phyloP scores from a whole-genome alignment of 2,329 filamentous ascomycete genomes.

The Alternaria dauci region DNA sequence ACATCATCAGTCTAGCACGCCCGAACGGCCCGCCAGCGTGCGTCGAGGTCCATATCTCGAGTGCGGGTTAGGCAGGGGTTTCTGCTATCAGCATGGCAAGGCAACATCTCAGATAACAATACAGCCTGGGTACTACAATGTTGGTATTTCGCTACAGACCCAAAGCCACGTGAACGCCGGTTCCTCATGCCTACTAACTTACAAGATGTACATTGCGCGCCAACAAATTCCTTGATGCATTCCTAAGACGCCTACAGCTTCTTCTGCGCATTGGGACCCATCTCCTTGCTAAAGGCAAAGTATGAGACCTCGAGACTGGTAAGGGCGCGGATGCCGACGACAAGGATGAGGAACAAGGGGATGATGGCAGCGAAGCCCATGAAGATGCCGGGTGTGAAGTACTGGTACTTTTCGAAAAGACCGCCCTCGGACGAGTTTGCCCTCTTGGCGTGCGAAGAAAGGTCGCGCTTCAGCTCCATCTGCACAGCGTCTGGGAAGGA shows the following conservation, averaged over 20 bases:
- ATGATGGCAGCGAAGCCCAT: constrained; percentile 79
- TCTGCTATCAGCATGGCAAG: not conserved
- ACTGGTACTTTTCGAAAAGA: constrained; percentile 93
- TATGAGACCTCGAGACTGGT: constrained; percentile 88
- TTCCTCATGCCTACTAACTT: constrained; percentile 18
- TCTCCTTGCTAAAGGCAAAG: constrained; percentile 95
- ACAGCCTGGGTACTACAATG: constrained; percentile 7
- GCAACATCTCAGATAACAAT: not conserved
- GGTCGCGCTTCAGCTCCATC: constrained; percentile 77
- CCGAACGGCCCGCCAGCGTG: constrained; percentile 3
- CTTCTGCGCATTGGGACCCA: constrained; percentile 87
- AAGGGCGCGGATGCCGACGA: constrained; percentile 79
- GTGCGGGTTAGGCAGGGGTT: not conserved
- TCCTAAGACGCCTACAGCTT: constrained; percentile 62
- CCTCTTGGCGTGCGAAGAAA: constrained; percentile 46
- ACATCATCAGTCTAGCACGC: constrained; percentile 7
- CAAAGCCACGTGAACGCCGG: constrained; percentile 15
- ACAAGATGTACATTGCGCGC: constrained; percentile 14
- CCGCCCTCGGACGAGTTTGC: constrained; percentile 38
- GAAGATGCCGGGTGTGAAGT: constrained; percentile 90
- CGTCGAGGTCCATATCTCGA: not conserved
- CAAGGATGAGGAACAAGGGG: constrained; percentile 78
- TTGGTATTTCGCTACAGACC: constrained; percentile 20
- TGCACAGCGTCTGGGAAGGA: constrained; percentile 70
- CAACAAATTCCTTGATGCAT: constrained; percentile 3